A percentile compares a stretch with the other conserved stretches of the same genome.
These are phyloP conservation scores for Galium porrigens DNA, from an alignment of 305 asterid species.

Conservation along the genomic window DNA sequence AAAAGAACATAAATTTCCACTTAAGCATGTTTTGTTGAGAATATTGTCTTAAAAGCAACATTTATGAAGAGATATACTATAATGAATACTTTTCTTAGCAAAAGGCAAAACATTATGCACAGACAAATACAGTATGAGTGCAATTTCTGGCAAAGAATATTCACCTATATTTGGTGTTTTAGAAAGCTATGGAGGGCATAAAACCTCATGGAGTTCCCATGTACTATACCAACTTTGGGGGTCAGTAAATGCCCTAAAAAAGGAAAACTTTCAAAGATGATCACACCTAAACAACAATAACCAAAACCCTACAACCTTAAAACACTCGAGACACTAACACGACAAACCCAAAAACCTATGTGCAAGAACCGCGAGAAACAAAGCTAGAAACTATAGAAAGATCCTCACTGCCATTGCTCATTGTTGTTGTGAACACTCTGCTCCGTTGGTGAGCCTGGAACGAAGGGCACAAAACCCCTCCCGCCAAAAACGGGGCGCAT, in stretches of 20 bases:
- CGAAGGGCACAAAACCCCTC: conserved; percentile 69
- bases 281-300: conserved; percentile 9
- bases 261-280: conserved; percentile 8
- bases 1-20: not conserved
- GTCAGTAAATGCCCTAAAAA: conserved; percentile 7
- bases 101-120: conserved; percentile 10
- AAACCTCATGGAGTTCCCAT: conserved; percentile 15
- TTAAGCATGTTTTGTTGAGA: not conserved
- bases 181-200: conserved; percentile 7
- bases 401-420: conserved; percentile 17
- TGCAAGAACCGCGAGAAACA: conserved; percentile 12
- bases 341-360: conserved; percentile 2
- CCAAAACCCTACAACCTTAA: conserved; percentile 4
- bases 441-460: conserved; percentile 65
- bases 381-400: not conserved
- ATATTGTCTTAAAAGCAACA: not conserved
- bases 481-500: conserved; percentile 96
- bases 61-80: not conserved
- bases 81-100: not conserved
- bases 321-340: conserved; percentile 6
- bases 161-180: conserved; percentile 14
- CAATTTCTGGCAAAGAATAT: conserved; percentile 13
- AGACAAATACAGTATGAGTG: not conserved
- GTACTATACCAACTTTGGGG: conserved; percentile 15
- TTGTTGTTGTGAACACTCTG: conserved; percentile 10